These are phyloP conservation scores for Claviceps paspali DNA, from an alignment of 2,329 filamentous ascomycete genomes.

Conservation along the genomic window DNA sequence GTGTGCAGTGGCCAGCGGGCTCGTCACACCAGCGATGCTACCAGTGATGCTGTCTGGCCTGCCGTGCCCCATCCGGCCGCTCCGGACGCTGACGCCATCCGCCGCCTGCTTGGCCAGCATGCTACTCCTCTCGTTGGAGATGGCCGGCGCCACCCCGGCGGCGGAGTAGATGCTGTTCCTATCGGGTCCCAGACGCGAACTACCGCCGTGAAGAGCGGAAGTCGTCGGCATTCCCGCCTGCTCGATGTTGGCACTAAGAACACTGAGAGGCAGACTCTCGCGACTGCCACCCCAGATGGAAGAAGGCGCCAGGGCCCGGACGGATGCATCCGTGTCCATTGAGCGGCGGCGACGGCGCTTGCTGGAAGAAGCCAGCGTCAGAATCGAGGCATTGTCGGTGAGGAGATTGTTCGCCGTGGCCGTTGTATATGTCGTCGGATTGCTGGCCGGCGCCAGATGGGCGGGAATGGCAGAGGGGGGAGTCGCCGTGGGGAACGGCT, in stretches of 20 bases:
- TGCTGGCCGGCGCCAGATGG: slow-evolving; percentile 42
- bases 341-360: slow-evolving; percentile 64
- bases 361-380: slow-evolving; percentile 71
- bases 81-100: slow-evolving; percentile 65
- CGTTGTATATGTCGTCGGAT: slow-evolving; percentile 59
- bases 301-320: slow-evolving; percentile 68
- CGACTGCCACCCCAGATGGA: slow-evolving; percentile 71
- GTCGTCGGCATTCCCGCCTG: slow-evolving; percentile 27
- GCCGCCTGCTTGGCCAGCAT: slow-evolving; percentile 54
- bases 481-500: slow-evolving; percentile 48
- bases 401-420: slow-evolving; percentile 70
- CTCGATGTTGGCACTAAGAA: slow-evolving; percentile 58
- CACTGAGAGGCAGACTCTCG: slow-evolving; percentile 64
- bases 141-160: slow-evolving; percentile 48
- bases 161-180: slow-evolving; percentile 72
- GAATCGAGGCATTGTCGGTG: slow-evolving; percentile 72
- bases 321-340: slow-evolving; percentile 73
- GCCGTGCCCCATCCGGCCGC: slow-evolving; percentile 60
- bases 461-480: slow-evolving; percentile 58
- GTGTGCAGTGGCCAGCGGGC: slow-evolving; percentile 45
- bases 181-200: slow-evolving; percentile 34
- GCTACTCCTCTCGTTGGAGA: slow-evolving; percentile 66
- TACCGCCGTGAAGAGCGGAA: slow-evolving; percentile 38
- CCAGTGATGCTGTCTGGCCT: slow-evolving; percentile 70
- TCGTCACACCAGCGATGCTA: slow-evolving; percentile 49